Evolutionary conservation across 108 stramenopile genomes (phyloP), one percentile per base, ranked within the genome.

Genomic region (Pseudonitzschia multiseries): DNA sequence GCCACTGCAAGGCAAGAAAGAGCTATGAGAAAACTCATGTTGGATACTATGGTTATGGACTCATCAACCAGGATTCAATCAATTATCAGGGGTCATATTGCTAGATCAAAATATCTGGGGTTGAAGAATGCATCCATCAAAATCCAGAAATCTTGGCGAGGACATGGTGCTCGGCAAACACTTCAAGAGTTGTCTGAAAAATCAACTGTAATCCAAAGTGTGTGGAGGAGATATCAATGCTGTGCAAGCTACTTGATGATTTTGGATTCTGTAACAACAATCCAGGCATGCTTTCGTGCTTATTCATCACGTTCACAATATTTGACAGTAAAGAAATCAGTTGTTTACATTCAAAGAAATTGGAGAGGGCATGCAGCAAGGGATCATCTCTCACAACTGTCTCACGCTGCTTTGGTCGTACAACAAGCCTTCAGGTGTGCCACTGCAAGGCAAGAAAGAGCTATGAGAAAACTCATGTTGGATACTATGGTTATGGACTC

Each of bases 21-120:
- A 20, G 32, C n/a, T 40, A 21, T 65, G 31, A 41, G 64, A 18
- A 65, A 65, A 36, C 36, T 65, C 18, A 18, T 44, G 17, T 36
- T 41, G 5, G 42, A 44, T 65, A 43, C 64, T 33, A 21, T 65
- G 22, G 41, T 65, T 21, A 65, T 24, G 41, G 22, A 65, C 5
- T 65, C 64, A 17, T 20, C 41, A 24, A 48, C 61, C 24, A 62
- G 15, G 26, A 75, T 75, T 46, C 74, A 75, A 44, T 27, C 74
- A 59, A 3, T 57, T 27, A 43, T 57, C 28, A 41, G 74, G 36
- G 66, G 67, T 52, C 40, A 41, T 10, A 44, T 27, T 21, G 24
- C 50, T 13, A 63, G 72, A 44, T 43, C 28, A 12, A 36, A 32
- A 36, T 41, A 65, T 65, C n/a, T 13, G 17, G 43, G 17, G 14